These are phyloP conservation scores for Cyclocybe cylindracea DNA, from an alignment of 768 basidiomycete species.

Conservation along the genomic window DNA sequence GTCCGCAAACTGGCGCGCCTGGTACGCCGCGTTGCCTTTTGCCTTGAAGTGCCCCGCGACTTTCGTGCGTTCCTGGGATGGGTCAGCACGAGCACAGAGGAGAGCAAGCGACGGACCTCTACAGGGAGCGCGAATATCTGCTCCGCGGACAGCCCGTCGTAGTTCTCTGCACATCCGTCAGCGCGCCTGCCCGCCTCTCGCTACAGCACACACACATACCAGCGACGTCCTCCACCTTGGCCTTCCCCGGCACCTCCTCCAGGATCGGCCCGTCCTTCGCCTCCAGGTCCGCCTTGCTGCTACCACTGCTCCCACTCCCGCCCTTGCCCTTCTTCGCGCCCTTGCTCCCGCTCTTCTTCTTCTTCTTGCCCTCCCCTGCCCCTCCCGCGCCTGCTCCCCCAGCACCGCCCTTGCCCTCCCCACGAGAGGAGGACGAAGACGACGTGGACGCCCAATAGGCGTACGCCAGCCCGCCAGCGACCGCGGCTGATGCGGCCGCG, in stretches of 20 bases:
- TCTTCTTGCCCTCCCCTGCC: conserved; percentile 39
- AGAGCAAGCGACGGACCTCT: conserved; percentile 45
- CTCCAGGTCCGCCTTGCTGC: conserved; percentile 56
- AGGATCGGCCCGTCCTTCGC: conserved; percentile 69
- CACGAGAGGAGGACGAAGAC: conserved; percentile 29
- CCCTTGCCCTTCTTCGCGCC: conserved; percentile 29
- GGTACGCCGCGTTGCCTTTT: conserved; percentile 73
- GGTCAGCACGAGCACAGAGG: background rate
- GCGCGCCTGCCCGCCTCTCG: background rate
- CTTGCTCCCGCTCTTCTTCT: conserved; percentile 44
- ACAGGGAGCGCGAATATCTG: conserved; percentile 57
- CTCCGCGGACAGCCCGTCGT: conserved; percentile 50
- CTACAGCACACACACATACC: conserved; percentile 16
- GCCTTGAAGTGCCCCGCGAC: conserved; percentile 67
- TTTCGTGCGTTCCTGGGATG: conserved; percentile 60
- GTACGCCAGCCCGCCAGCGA: conserved; percentile 66
- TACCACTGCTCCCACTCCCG: background rate
- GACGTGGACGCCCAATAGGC: conserved; percentile 76
- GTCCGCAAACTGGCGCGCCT: conserved; percentile 54
- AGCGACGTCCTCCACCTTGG: conserved; percentile 38
- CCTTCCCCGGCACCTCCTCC: conserved; percentile 58
- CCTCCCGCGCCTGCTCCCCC: conserved; percentile 35
- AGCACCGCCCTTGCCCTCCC: conserved; percentile 22
- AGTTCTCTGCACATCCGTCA: conserved; percentile 24
- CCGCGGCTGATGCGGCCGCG: conserved; percentile 68